Base-by-base conservation (phyloP, 2,329 filamentous ascomycete species). In the Furcasterigmium furcatum region DNA sequence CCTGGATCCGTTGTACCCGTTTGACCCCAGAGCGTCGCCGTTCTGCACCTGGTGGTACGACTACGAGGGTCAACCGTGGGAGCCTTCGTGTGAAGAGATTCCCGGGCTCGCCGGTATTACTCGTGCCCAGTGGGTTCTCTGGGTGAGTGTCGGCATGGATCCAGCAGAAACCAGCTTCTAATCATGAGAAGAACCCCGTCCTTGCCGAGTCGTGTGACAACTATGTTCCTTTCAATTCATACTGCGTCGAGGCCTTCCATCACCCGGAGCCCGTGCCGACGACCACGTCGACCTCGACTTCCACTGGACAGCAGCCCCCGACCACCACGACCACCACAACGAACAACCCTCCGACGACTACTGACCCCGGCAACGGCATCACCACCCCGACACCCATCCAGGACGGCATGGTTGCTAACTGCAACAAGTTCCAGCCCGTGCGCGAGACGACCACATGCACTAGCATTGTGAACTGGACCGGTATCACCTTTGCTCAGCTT, bases 381-480 rank as follows among this genome's bases (percentile, higher is more conserved):
- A 35, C 51, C 2, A 63, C 60, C 4, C 61, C 62, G 1, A 51
- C 51, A 12, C 59, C 62, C 4, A 57, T 46, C 7, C 58, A 63
- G 40, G 41, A 52, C 2, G 55, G 55, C 32, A 62, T 64, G 51
- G 48, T 54, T 9, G 41, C 45, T 7, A 60, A n/a, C n/a, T n/a
- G n/a, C n/a, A n/a, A n/a, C n/a, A n/a, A n/a, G n/a, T n/a, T n/a
- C n/a, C n/a, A n/a, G n/a, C n/a, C n/a, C n/a, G n/a, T n/a, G 0
- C 27, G 49, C 7, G 35, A 13, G 0, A 55, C 52, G n/a, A 57
- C 63, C 30, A 40, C 53, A 2, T 35, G 57, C 7, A 38, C 47
- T 5, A 38, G 59, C 13, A 55, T 66, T 22, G 51, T 22, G 3
- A 22, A 38, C 34, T 39, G 38, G 48, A 50, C 48, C 13, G 27